Evolutionary conservation across 805 yeast species (phyloP).

Genomic region (Blastobotrys muscicola): DNA sequence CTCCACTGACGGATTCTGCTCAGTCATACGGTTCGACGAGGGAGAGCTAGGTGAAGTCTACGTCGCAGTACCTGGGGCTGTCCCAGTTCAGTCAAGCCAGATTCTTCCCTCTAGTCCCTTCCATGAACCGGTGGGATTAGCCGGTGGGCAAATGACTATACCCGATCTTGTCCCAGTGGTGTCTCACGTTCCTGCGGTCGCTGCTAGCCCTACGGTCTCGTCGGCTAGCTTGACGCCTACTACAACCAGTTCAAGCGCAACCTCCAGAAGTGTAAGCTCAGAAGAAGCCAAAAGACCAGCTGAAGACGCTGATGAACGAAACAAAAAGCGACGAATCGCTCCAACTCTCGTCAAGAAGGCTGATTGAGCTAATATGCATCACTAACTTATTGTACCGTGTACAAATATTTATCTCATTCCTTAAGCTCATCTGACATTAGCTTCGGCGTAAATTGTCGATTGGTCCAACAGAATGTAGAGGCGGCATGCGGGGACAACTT

Average conservation of each 20-base stretch:
- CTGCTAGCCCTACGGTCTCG: constrained; percentile 1
- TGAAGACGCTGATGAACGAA: constrained; percentile 1
- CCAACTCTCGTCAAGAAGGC: constrained; percentile 26
- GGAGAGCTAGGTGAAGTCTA: constrained; percentile 44
- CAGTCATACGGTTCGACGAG: constrained; percentile 47
- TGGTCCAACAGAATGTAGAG: no score
- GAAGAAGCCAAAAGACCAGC: no score
- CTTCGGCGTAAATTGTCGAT: no score
- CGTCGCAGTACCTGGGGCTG: no score
- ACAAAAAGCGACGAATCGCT: constrained; percentile 30
- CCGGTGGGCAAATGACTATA: constrained; percentile 1
- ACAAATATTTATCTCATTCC: no score
- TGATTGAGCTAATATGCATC: no score
- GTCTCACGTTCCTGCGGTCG: constrained; percentile 14
- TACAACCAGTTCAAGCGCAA: not conserved
- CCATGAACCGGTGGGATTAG: constrained; percentile 1
- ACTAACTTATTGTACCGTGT: no score
- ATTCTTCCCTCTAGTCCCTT: not conserved
- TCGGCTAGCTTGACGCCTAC: constrained; percentile 4
- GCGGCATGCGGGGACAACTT: no score
- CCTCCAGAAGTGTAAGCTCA: not conserved
- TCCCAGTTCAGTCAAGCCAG: no score
- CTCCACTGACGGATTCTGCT: constrained; percentile 90
- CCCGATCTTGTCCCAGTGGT: constrained; percentile 12
- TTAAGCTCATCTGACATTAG: no score